Evolutionary conservation across 805 yeast genomes (phyloP).

Genomic region (Saccharomycopsis sp.): DNA sequence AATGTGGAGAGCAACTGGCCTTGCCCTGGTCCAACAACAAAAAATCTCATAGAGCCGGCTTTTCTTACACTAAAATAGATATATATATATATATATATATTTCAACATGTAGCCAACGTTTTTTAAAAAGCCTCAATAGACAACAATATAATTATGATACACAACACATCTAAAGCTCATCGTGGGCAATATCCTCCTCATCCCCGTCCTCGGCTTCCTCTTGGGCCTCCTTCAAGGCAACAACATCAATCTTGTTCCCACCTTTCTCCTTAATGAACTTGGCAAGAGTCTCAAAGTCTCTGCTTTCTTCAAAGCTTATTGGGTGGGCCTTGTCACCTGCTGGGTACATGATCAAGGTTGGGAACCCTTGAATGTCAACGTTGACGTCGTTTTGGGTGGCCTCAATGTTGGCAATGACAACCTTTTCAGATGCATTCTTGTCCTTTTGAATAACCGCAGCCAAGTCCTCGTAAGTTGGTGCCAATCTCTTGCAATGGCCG

Average conservation of each 20-base stretch:
- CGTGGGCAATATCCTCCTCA: conserved; percentile 21
- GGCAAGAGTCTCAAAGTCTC: conserved; percentile 65
- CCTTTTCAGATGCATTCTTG: conserved; percentile 39
- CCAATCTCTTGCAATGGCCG: conserved; percentile 89
- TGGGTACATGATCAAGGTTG: conserved; percentile 85
- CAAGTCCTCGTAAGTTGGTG: conserved; percentile 81
- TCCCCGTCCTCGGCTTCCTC: conserved; percentile 28
- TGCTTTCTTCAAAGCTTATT: conserved; percentile 54
- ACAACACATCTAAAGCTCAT: conserved; percentile 22
- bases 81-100: too few relatives aligned
- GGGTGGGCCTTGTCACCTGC: conserved; percentile 70
- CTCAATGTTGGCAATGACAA: conserved; percentile 78
- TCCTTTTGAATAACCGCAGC: conserved; percentile 57
- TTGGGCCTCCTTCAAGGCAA: conserved; percentile 28
- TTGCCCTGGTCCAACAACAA: too few relatives aligned
- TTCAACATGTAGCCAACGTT: too few relatives aligned
- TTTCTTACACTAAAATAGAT: too few relatives aligned
- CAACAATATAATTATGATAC: too few relatives aligned
- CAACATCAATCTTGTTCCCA: conserved; percentile 50
- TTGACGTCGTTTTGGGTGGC: conserved; percentile 86
- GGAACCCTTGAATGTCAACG: conserved; percentile 79
- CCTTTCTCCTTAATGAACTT: conserved; percentile 66
- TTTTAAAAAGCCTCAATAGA: too few relatives aligned
- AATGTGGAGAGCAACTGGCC: too few relatives aligned
- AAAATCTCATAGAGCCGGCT: too few relatives aligned